Base-by-base conservation (phyloP, 768 basidiomycete species). In the Neoboletus magnificus region DNA sequence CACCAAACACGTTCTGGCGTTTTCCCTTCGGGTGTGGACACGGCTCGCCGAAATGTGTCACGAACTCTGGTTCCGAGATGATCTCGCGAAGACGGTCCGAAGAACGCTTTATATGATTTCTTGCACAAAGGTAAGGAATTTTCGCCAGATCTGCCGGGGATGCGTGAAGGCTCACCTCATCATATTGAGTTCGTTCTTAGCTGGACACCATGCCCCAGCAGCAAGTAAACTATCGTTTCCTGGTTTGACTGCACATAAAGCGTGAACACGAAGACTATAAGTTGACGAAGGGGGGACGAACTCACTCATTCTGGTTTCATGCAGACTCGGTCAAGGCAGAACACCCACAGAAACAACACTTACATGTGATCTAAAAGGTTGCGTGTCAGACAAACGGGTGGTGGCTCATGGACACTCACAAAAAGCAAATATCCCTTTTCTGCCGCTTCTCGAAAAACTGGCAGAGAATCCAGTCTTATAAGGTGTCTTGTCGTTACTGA, bases 401-500 rank as follows among this genome's bases (percentile, higher is more conserved):
- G 29, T 7, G 13, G 29, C 18, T 4, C 4, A 18, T 12, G 35
- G 32, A 49, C 15, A 79, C 89, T 74, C 68, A 91, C 93, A 95
- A 18, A 77, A 79, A 22, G 94, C 94, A 69, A 92, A 98, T 13
- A 87, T 82, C 0, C 95, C 93, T 65, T 98, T 98, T 40, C 90
- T 76, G 3, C 96, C 96, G 29, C 89, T 89, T 45, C 97, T 78
- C 4, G 93, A 94, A 62, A 95, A 91, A 51, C 86, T 88, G 0
- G 91, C 89, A 0, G 88, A 87, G 32, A 98, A 79, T 11, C 79
- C 78, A 7, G 71, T 81, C 73, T 98, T 98, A 76, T 99, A 99
- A 0, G 96, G 96, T 5, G 96, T 99, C 74, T 94, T 95, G 68
- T 94, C 90, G 54, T 91, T 91, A 66, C 89, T 92, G 72, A 96